phyloP scores from a whole-genome alignment of 768 basidiomycete genomes.

The Russula sp. region DNA sequence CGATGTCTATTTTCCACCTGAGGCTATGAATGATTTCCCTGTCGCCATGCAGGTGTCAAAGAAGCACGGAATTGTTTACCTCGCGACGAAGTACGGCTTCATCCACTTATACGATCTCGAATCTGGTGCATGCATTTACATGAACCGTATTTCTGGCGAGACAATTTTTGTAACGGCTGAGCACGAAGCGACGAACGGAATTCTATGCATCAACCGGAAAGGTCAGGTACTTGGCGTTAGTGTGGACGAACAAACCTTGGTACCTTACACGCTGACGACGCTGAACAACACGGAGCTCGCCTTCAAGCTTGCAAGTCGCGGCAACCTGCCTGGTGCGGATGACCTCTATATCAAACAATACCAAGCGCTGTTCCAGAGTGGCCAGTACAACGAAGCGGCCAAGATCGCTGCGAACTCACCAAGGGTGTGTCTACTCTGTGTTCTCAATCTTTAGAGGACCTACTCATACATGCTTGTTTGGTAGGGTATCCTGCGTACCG shows the following conservation, averaged over 20 bases:
- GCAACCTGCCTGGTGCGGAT: conserved; percentile 94
- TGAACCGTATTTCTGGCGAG: conserved; percentile 99
- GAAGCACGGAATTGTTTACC: conserved; percentile 93
- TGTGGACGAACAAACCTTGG: conserved; percentile 91
- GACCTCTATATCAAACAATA: conserved; percentile 95
- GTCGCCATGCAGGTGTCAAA: conserved; percentile 99
- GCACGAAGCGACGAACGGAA: conserved; percentile 88
- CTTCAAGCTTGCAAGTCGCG: conserved; percentile 94
- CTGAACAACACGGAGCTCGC: conserved; percentile 97
- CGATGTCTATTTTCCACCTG: conserved; percentile 98
- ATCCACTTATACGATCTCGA: conserved; percentile 99
- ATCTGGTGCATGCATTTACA: conserved; percentile 94
- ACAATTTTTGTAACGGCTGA: conserved; percentile 99
- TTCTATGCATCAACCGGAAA: conserved; percentile 99
- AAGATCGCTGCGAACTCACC: conserved; percentile 98
- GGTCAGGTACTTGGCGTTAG: conserved; percentile 96
- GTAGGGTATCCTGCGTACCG: conserved; percentile 90
- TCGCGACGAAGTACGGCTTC: conserved; percentile 98
- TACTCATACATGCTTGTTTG: background rate
- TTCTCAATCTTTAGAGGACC: conserved; percentile 5
- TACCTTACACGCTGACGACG: conserved; percentile 89
- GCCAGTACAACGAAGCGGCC: conserved; percentile 89
- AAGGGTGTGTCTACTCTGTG: conserved; percentile 41
- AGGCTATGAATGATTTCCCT: conserved; percentile 97
- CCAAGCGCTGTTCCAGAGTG: conserved; percentile 79